Conservation (phyloP, 345 rosid genomes). For the Brassica incana region DNA sequence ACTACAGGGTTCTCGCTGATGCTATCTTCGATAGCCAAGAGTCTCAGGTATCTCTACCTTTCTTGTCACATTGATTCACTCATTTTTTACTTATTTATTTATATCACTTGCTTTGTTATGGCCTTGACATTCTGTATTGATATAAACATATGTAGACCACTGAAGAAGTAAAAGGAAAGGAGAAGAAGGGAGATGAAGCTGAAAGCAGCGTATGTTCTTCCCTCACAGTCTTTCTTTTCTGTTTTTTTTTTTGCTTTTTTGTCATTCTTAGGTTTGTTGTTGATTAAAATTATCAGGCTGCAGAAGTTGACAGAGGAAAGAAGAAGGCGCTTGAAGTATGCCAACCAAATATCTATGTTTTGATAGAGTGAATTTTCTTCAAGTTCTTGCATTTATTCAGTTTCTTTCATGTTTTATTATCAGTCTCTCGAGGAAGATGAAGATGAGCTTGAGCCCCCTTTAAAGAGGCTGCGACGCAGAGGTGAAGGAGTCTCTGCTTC, state of each 20-base stretch:
- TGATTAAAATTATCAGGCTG: conserved; percentile 42
- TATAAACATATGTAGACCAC: not conserved
- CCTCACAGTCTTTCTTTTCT: not conserved
- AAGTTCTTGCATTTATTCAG: conserved; percentile 11
- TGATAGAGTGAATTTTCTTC: conserved; percentile 6
- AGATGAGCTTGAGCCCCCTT: conserved; percentile 58
- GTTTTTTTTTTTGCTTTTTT: not conserved
- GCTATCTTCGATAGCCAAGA: conserved; percentile 85
- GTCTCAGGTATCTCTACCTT: conserved; percentile 44
- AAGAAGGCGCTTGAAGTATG: conserved; percentile 46
- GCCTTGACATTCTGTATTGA: not conserved
- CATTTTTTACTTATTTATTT: not conserved
- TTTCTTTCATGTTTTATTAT: conserved; percentile 10
- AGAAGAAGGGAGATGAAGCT: conserved; percentile 20
- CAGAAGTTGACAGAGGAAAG: conserved; percentile 37
- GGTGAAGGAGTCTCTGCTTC: conserved; percentile 50
- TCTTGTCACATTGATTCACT: not conserved
- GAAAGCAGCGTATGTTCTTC: conserved; percentile 23
- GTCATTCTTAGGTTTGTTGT: not conserved
- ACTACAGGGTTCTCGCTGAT: conserved; percentile 84
- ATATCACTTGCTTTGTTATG: conserved; percentile 2
- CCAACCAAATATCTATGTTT: not conserved
- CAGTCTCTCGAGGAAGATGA: conserved; percentile 30
- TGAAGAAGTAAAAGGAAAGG: conserved; percentile 18
- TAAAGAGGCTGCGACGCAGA: conserved; percentile 66